These are phyloP conservation scores for Pythium sp. DNA, from an alignment of 352 stramenopile species.

Conservation along the genomic window DNA sequence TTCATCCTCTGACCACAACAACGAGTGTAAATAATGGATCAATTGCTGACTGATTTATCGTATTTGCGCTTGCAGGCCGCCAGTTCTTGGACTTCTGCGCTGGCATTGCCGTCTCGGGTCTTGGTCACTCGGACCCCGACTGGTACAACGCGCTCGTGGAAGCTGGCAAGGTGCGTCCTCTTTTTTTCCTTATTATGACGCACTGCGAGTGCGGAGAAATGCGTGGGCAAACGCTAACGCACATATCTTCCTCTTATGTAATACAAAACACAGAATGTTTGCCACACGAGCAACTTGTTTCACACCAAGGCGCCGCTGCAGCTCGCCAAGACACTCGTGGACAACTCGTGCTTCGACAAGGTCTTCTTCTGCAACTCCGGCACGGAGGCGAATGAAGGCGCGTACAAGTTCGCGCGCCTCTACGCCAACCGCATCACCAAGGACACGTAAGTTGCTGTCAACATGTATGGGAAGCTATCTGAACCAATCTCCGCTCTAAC, in stretches of 20 bases:
- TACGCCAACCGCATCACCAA: conserved; percentile 65
- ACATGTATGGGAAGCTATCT: background rate
- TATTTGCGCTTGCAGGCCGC: conserved; percentile 22
- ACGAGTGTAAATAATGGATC: background rate
- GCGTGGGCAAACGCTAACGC: background rate
- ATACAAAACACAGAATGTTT: conserved; percentile 77
- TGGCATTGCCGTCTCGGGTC: conserved; percentile 87
- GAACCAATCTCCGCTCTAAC: background rate
- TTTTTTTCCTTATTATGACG: background rate
- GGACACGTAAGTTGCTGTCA: conserved; percentile 49
- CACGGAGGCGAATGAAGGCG: conserved; percentile 88
- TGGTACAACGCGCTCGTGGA: conserved; percentile 75
- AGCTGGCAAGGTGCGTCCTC: conserved; percentile 37
- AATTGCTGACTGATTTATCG: background rate
- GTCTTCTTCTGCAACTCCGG: conserved; percentile 99
- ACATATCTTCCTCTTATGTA: conserved; percentile 7
- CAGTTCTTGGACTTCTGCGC: conserved; percentile 93
- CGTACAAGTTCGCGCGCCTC: conserved; percentile 85
- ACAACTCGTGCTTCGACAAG: conserved; percentile 95
- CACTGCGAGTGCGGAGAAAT: background rate
- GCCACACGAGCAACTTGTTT: conserved; percentile 97
- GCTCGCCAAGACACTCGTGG: conserved; percentile 93
- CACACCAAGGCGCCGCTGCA: conserved; percentile 92
- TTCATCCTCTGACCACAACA: background rate
- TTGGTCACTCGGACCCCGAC: conserved; percentile 90